These are phyloP conservation scores for Botrytis fragariae DNA, from an alignment of 2,329 filamentous ascomycete genomes.

Conservation along the genomic window DNA sequence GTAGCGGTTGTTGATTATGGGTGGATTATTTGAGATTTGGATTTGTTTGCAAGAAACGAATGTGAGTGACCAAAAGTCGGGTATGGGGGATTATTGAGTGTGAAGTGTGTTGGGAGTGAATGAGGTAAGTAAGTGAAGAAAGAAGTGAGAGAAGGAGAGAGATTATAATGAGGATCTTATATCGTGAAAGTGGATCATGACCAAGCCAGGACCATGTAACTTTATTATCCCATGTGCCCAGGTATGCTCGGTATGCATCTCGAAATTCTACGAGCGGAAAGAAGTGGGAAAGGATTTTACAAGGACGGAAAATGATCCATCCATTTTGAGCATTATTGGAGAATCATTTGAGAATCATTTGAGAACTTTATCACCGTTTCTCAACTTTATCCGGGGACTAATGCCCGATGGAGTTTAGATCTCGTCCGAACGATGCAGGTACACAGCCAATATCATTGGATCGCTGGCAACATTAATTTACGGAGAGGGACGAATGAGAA, in stretches of 20 bases:
- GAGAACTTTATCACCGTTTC: neutral
- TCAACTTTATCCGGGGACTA: neutral
- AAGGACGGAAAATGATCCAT: neutral
- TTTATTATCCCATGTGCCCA: neutral
- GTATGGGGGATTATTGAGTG: neutral
- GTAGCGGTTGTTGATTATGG: slow-evolving; percentile 22
- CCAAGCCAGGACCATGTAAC: neutral
- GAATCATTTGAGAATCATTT: neutral
- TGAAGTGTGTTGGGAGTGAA: neutral
- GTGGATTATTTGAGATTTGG: slow-evolving; percentile 21
- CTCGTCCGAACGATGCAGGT: neutral
- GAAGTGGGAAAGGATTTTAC: neutral
- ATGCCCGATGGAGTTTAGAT: neutral
- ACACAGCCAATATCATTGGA: neutral
- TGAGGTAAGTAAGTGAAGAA: neutral
- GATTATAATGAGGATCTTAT: slow-evolving; percentile 13
- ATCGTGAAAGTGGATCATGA: neutral
- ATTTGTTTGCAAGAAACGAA: slow-evolving; percentile 3
- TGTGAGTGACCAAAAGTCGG: slow-evolving; percentile 17
- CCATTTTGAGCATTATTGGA: neutral
- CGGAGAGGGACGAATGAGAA: neutral
- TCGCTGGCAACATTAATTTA: neutral
- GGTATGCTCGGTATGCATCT: neutral
- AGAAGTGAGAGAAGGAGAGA: neutral
- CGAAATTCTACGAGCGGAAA: neutral